A percentile compares a stretch with the other conserved stretches of the same genome.
phyloP scores from a whole-genome alignment of 495 filamentous ascomycete species.

The Tuber umbilicatum region DNA sequence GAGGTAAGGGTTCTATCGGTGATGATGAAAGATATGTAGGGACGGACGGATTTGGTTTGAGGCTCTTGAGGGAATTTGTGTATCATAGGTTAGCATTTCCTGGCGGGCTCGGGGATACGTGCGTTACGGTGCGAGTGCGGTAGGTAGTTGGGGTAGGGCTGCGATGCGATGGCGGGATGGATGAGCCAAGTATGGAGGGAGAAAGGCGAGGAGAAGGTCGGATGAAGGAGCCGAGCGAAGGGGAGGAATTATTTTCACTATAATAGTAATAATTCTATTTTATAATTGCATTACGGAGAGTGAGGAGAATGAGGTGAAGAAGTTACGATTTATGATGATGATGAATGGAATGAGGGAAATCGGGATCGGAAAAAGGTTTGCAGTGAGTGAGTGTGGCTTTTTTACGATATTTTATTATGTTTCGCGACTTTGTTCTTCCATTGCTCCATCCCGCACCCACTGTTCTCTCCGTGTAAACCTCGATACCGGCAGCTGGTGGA shows the following conservation, averaged over 20 bases:
- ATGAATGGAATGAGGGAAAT: background rate
- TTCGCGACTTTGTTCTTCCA: background rate
- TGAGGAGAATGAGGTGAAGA: background rate
- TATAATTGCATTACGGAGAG: background rate
- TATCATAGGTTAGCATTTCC: background rate
- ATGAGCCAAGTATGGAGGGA: background rate
- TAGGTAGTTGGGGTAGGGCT: background rate
- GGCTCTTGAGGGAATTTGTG: constrained; percentile 4
- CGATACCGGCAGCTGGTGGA: background rate
- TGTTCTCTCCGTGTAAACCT: background rate
- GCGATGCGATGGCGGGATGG: constrained; percentile 2
- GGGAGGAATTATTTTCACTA: background rate
- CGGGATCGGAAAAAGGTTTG: background rate
- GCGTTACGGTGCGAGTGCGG: background rate
- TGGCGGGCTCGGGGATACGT: background rate
- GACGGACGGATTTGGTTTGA: constrained; percentile 2
- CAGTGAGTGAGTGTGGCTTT: background rate
- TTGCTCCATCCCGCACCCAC: background rate
- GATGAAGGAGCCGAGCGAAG: background rate
- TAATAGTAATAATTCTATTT: background rate
- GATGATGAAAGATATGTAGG: background rate
- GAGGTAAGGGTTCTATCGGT: background rate
- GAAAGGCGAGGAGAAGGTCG: background rate
- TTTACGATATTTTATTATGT: constrained; percentile 6
- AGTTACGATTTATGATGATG: constrained; percentile 1